Evolutionary conservation across 1,284 basidiomycete species (phyloP).

Genomic region (Anthracocystis walkeri): DNA sequence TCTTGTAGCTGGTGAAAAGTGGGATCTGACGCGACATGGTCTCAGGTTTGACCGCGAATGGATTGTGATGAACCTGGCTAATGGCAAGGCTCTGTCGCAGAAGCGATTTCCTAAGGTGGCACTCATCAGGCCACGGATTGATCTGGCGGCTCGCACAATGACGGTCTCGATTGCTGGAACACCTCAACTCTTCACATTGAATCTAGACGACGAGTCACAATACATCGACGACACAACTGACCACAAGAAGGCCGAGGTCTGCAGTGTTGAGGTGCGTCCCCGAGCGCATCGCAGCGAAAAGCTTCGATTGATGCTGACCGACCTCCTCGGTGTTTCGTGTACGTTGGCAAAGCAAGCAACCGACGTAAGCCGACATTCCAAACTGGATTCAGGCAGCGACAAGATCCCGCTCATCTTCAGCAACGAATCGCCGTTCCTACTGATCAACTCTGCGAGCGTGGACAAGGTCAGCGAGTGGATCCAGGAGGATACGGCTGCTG

Average conservation of each 20-base stretch:
- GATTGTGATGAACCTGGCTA: slow-evolving; percentile 50
- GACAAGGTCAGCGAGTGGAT: slow-evolving; percentile 46
- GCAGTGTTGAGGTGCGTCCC: slow-evolving; percentile 29
- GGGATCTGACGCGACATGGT: slow-evolving; percentile 48
- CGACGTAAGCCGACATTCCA: slow-evolving; percentile 33
- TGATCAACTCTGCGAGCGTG: slow-evolving; percentile 47
- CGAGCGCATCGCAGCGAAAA: slow-evolving; percentile 23
- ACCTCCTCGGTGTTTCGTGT: slow-evolving; percentile 43
- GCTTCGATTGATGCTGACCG: slow-evolving; percentile 32
- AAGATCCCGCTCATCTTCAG: slow-evolving; percentile 51
- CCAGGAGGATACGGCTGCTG: neutral
- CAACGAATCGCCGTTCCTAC: slow-evolving; percentile 60
- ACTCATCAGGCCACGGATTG: slow-evolving; percentile 46
- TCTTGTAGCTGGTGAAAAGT: slow-evolving; percentile 21
- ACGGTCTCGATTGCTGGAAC: slow-evolving; percentile 18
- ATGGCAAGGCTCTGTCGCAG: slow-evolving; percentile 53
- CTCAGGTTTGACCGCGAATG: slow-evolving; percentile 54
- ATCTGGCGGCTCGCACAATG: slow-evolving; percentile 24
- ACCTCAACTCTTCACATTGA: neutral
- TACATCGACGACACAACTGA: slow-evolving; percentile 11
- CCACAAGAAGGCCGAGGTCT: slow-evolving; percentile 15
- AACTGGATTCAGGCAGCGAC: slow-evolving; percentile 27
- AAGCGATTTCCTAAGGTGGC: slow-evolving; percentile 54
- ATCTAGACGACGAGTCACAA: slow-evolving; percentile 28
- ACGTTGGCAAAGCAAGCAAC: slow-evolving; percentile 42